Evolutionary conservation across 1,139 yeast genomes (phyloP), one percentile per base, ranked within the genome.

Genomic region (Sugiyamaella novakii): DNA sequence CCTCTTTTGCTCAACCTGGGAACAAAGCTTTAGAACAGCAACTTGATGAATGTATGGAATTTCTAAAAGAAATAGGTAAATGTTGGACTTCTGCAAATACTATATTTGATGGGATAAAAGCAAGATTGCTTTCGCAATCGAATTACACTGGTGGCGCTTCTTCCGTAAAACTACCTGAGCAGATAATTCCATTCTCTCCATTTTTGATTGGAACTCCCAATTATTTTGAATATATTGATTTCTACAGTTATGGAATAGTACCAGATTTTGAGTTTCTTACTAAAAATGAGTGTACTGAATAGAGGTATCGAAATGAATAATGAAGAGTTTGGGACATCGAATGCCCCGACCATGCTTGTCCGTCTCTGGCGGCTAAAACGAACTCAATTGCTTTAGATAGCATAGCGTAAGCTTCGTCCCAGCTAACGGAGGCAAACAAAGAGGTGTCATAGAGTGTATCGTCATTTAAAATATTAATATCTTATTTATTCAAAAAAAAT

Each of bases 1-100:
- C 43, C 11, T 47, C 44, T 11, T 35, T 53, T 5, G 25, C 43
- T 14, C 40, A 33, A 27, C 47, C 43, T 2, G 47, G 42, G 8
- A 47, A 46, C 21, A 39, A 45, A 19, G 30, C 33, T 2, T 15
- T 34, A 8, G 41, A 19, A 19, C 27, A 24, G 6, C 35, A 41
- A n/a, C 42, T 42, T n/a, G 45, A 46, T 7, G 48, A 51, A 25
- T 52, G 56, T 28, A 30, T 53, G 6, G 46, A 38, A 2, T 47
- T 52, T 14, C 47, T 53, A 10, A 43, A 45, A 12, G 55, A 53
- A 19, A 52, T 53, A 15, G 54, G 55, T 7, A 42, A 45, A 22
- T 38, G 51, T 12, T 53, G 56, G 56, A 46, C 50, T 5, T 52
- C 55, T 5, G 54, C 54, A 10, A 52, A 37, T 11, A 46, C 54